Evolutionary conservation across 1,284 basidiomycete genomes (phyloP), one percentile per base, ranked within the genome.

Genomic region (Tausonia pullulans): DNA sequence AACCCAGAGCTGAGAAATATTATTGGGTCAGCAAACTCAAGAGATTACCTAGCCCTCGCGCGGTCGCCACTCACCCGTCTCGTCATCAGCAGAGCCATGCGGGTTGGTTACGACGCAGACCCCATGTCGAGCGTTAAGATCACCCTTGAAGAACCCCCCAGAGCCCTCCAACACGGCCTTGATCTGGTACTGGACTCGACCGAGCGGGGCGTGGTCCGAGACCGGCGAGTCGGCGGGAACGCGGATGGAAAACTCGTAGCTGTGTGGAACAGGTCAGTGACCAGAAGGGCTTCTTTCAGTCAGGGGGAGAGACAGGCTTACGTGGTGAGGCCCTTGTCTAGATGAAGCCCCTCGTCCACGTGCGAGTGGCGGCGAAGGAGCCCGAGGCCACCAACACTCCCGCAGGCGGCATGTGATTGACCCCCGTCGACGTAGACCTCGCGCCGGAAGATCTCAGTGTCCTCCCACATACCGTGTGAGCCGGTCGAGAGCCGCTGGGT

Each of bases 241-340:
- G 13, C 13, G 7, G 59, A 60, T 50, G n/a, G 39, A 51, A 48
- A 60, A 60, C 49, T 60, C 59, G 48, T 49, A 60, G 3, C 59
- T 60, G 59, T 16, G 8, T 13, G 9, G 14, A n/a, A 2, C 27
- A 27, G 2, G 27, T 27, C 27, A 27, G 27, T 27, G 41, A 58
- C 14, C 45, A 39, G 40, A 3, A 40, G 14, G 40, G 48, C 41
- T 27, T 16, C 27, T 27, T 46, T 60, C 59, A 60, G 59, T 46
- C 16, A 3, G 16, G 39, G 43, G 27, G n/a, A 27, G 46, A 11
- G n/a, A 9, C 40, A 27, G 45, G 51, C 59, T 51, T 14, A 60
- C 59, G 59, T 60, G 39, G 46, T 60, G 4, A 60, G 45, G 0
- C 59, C 59, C 51, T 60, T 60, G 27, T 60, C 59, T 8, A 60